A percentile compares a stretch with the other conserved stretches of the same genome.
phyloP scores from a whole-genome alignment of 768 basidiomycete genomes.

The Hericium rajendrae region DNA sequence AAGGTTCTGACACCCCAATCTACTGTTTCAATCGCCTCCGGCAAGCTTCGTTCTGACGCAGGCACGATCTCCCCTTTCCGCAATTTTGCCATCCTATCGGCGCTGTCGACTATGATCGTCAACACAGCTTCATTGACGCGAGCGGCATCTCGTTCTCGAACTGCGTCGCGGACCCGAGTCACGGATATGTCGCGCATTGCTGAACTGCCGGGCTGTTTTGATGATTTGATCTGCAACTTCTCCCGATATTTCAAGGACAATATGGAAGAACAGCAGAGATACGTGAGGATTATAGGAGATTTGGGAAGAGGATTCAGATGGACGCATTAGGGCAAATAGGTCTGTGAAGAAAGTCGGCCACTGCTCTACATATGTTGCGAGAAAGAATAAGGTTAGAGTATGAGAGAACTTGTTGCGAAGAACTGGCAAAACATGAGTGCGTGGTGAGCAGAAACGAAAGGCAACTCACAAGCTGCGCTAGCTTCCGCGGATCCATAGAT shows the following conservation, averaged over 20 bases:
- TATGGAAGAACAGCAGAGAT: slow-evolving; percentile 81
- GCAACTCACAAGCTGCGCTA: slow-evolving; percentile 64
- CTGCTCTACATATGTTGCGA: slow-evolving; percentile 77
- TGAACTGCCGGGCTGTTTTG: slow-evolving; percentile 75
- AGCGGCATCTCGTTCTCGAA: slow-evolving; percentile 82
- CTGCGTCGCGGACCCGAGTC: slow-evolving; percentile 84
- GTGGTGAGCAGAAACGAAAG: slow-evolving; percentile 3
- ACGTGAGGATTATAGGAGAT: slow-evolving; percentile 74
- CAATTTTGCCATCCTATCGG: slow-evolving; percentile 44
- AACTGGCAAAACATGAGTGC: slow-evolving; percentile 35
- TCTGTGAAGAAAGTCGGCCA: slow-evolving; percentile 82
- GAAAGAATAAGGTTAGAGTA: slow-evolving; percentile 81
- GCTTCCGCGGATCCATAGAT: slow-evolving; percentile 78
- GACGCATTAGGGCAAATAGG: slow-evolving; percentile 63
- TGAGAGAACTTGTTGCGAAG: slow-evolving; percentile 93
- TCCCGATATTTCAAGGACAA: slow-evolving; percentile 89
- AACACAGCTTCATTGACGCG: slow-evolving; percentile 81
- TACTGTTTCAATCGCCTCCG: slow-evolving; percentile 63
- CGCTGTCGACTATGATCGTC: slow-evolving; percentile 67
- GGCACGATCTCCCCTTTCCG: slow-evolving; percentile 36
- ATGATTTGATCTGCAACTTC: slow-evolving; percentile 96
- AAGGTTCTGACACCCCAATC: slow-evolving; percentile 92
- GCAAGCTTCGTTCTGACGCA: slow-evolving; percentile 41
- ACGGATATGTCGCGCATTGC: slow-evolving; percentile 58
- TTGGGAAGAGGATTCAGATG: slow-evolving; percentile 41